These are phyloP conservation scores for Craspedostauros australis DNA, from an alignment of 108 stramenopile genomes.

Conservation along the genomic window DNA sequence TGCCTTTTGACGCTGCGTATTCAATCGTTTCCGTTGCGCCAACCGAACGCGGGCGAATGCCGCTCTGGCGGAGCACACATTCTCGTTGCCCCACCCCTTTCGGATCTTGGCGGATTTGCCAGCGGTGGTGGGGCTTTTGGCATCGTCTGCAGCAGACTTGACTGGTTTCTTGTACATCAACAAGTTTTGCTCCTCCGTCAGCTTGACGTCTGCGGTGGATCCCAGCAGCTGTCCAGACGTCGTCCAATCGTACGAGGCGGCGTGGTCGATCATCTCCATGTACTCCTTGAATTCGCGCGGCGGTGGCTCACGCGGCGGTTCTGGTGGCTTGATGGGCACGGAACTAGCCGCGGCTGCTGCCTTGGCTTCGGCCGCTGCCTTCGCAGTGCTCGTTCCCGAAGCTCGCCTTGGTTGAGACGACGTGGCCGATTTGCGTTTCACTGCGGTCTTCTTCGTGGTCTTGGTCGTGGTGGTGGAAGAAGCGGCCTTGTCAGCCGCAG, in stretches of 20 bases:
- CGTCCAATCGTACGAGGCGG: slow-evolving; percentile 59
- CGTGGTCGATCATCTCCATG: slow-evolving; percentile 75
- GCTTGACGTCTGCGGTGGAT: slow-evolving; percentile 27
- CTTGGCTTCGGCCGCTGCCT: slow-evolving; percentile 1
- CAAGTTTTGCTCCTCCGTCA: slow-evolving; percentile 48
- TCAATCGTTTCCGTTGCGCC: slow-evolving; percentile 33
- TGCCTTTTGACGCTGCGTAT: slow-evolving; percentile 2
- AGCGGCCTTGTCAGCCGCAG: slow-evolving; percentile 8
- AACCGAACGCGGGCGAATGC: slow-evolving; percentile 70
- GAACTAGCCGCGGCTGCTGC: slow-evolving; percentile 13
- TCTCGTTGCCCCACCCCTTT: slow-evolving; percentile 55
- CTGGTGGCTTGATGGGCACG: slow-evolving; percentile 3
- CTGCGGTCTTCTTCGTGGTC: slow-evolving; percentile 4
- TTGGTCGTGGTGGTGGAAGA: slow-evolving; percentile 1
- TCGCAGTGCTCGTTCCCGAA: slow-evolving; percentile 2
- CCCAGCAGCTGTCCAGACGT: slow-evolving; percentile 42
- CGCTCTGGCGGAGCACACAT: slow-evolving; percentile 58
- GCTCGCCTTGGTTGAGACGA: slow-evolving; percentile 1
- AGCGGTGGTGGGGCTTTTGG: not conserved
- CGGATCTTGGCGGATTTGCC: slow-evolving; percentile 15
- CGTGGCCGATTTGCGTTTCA: not conserved
- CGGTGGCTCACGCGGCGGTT: slow-evolving; percentile 8
- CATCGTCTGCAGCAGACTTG: not conserved
- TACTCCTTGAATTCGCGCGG: slow-evolving; percentile 57
- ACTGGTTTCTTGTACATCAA: slow-evolving; percentile 36